Percentiles rank a stretch among this genome's conserved stretches.
Conservation (phyloP, 768 basidiomycete genomes). For the Kwoniella mangroviensis region DNA sequence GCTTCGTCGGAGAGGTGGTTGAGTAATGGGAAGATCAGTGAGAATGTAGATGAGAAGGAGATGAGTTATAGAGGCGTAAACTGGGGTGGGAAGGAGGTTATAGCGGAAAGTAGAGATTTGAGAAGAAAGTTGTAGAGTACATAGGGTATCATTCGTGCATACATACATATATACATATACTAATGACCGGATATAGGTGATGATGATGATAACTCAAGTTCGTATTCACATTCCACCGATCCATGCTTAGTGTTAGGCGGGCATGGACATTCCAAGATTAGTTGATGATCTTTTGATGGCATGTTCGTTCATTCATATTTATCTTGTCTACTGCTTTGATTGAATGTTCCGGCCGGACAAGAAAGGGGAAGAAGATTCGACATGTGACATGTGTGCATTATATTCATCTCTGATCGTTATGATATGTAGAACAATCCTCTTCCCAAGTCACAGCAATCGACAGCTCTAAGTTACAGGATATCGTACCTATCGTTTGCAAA, state of each 20-base stretch:
- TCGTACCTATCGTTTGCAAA: neutral
- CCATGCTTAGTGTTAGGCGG: no score
- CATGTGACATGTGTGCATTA: neutral
- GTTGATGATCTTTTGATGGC: neutral
- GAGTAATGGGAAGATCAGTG: slow-evolving; percentile 3
- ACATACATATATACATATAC: neutral
- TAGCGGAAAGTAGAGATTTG: slow-evolving; percentile 22
- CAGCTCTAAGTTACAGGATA: neutral
- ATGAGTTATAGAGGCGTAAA: slow-evolving; percentile 1
- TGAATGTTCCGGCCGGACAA: no score
- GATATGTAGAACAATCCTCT: neutral
- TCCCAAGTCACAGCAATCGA: no score
- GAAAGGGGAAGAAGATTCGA: neutral
- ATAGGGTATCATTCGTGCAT: neutral
- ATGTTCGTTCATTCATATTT: neutral
- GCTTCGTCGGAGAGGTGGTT: slow-evolving; percentile 4
- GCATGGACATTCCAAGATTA: no score
- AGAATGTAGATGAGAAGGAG: neutral
- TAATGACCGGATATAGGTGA: no score
- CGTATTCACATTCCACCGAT: no score
- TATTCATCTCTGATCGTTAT: neutral
- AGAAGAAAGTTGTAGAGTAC: slow-evolving; percentile 14
- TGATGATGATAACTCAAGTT: no score
- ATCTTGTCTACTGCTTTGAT: no score
- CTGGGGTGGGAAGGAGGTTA: slow-evolving; percentile 27